These are phyloP conservation scores for Rhododendron mucronatum DNA, from an alignment of 148 eudicot species.

Conservation along the genomic window DNA sequence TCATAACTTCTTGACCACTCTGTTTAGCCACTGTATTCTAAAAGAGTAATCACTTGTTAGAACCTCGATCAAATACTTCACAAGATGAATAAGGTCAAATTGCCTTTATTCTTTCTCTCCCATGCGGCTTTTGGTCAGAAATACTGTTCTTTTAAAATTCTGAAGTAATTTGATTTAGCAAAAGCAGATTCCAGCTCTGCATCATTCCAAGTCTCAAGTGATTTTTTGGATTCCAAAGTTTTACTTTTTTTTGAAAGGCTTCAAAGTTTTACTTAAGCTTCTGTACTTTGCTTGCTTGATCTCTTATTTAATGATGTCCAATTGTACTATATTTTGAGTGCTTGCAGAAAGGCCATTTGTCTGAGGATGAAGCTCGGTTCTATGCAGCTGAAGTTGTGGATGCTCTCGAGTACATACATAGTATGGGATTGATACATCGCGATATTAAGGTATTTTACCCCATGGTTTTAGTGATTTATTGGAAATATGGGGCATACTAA, in stretches of 20 bases:
- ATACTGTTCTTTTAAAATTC: not conserved
- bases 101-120: not conserved
- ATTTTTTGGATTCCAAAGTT: not conserved
- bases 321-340: conserved; percentile 20
- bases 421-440: conserved; percentile 91
- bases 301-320: conserved; percentile 5
- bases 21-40: not conserved
- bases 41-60: not conserved
- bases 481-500: conserved; percentile 17
- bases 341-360: conserved; percentile 86
- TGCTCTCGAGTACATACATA: conserved; percentile 92
- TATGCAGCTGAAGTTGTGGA: conserved; percentile 98
- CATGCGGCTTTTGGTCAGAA: not conserved
- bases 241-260: not conserved
- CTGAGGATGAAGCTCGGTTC: conserved; percentile 91
- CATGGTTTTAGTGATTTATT: not conserved
- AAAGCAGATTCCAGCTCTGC: not conserved
- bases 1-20: not conserved
- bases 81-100: not conserved
- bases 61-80: not conserved
- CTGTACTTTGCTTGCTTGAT: not conserved
- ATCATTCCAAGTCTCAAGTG: not conserved
- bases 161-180: not conserved
- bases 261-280: not conserved
- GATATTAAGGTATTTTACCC: conserved; percentile 77